Evolutionary conservation across 2,329 filamentous ascomycete species (phyloP), one percentile per base, ranked within the genome.

Genomic region (Exophiala sideris): DNA sequence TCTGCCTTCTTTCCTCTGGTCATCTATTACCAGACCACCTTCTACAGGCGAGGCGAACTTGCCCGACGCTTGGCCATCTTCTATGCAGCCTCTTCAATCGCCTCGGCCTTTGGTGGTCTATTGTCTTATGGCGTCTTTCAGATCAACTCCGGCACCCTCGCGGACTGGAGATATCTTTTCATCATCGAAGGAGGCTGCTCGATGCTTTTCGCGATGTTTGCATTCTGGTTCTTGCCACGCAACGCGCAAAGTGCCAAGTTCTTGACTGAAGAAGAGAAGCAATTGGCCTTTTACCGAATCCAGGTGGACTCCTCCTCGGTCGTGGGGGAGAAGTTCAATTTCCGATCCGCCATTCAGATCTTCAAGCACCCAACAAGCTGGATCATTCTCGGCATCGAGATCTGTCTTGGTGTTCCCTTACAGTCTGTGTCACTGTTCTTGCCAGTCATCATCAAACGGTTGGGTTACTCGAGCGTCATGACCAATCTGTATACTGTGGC

Each of bases 401-500:
- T 83, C 51, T 83, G 80, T 62, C 71, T 83, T 16, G 81, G 81
- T 38, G 80, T 84, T 0, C 80, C 81, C 0, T 65, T 84, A 10
- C 79, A 83, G 57, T 79, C 76, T 4, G 79, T 83, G 2, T 69
- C 73, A 1, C 73, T 83, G 2, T 84, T 83, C 66, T 66, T 84
- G 47, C 80, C 81, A 0, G 79, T 83, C 57, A 84, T 84, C 57
- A 73, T 84, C 16, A 68, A 67, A 2, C 68, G 78, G 1, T 70
- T 84, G 2, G 76, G 76, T 6, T 82, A 79, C 64, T 61, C 66
- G 45, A 77, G 74, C 11, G 76, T 83, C 54, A 82, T 83, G 63
- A 91, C 88, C 0, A 92, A 92, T 64, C 77, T 92, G 0, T 90
- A 88, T 70, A 91, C 88, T 0, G 87, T 91, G 0, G 89, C 88